Conservation (phyloP, 176 grass and related monocot species). For the Musa troglodytarum region DNA sequence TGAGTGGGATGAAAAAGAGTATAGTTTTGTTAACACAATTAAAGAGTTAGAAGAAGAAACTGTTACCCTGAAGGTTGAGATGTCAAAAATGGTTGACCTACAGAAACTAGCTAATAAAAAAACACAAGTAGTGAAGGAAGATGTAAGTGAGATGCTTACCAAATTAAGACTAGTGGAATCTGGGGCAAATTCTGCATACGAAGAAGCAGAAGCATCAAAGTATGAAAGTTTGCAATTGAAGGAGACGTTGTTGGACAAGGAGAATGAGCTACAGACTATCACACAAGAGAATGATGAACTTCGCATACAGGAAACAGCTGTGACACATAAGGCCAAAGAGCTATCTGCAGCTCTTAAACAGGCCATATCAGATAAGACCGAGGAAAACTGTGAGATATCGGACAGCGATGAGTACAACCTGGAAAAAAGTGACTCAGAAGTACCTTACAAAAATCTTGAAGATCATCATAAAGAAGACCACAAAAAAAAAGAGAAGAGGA, state of each 20-base stretch:
- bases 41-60: constrained; percentile 49
- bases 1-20: constrained; percentile 52
- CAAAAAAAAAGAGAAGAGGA: constrained; percentile 35
- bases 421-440: constrained; percentile 13
- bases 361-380: constrained; percentile 24
- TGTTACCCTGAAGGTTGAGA: constrained; percentile 36
- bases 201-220: constrained; percentile 29
- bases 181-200: constrained; percentile 27
- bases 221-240: constrained; percentile 27
- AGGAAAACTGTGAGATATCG: constrained; percentile 27
- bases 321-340: constrained; percentile 35
- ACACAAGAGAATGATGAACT: constrained; percentile 43
- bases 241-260: constrained; percentile 33
- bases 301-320: constrained; percentile 24
- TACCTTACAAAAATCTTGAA: background rate
- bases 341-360: constrained; percentile 31
- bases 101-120: constrained; percentile 37
- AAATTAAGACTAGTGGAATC: constrained; percentile 29
- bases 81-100: constrained; percentile 32
- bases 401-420: constrained; percentile 23
- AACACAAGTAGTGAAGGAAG: constrained; percentile 33
- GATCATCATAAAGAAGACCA: constrained; percentile 34
- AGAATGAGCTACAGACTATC: constrained; percentile 40
- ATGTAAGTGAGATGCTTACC: constrained; percentile 28
- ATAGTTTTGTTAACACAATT: constrained; percentile 27